These are phyloP conservation scores for Nakaseomyces kungkrabaensis DNA, from an alignment of 1,139 yeast genomes.

Conservation along the genomic window DNA sequence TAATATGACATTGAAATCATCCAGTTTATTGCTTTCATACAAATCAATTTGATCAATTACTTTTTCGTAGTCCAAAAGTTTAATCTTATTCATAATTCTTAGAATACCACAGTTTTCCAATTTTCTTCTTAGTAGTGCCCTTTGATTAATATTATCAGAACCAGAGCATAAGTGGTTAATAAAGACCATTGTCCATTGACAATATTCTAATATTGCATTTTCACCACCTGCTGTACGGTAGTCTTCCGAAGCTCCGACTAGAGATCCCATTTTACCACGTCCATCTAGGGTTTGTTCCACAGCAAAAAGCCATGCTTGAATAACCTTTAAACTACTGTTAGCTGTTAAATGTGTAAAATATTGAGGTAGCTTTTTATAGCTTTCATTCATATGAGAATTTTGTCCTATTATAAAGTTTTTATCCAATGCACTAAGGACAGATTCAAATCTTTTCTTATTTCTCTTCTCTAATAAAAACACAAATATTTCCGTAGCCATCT, in stretches of 20 bases:
- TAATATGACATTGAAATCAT: conserved; percentile 59
- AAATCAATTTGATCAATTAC: conserved; percentile 57
- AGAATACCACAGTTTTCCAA: conserved; percentile 68
- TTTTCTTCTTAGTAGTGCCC: conserved; percentile 70
- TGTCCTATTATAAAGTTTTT: conserved; percentile 19
- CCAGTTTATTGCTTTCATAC: conserved; percentile 55
- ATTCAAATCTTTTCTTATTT: conserved; percentile 30
- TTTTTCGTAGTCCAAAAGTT: conserved; percentile 50
- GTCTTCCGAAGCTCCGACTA: conserved; percentile 93
- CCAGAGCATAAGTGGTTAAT: conserved; percentile 63
- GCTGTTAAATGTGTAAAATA: conserved; percentile 13
- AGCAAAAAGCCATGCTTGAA: conserved; percentile 76
- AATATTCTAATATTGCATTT: conserved; percentile 67
- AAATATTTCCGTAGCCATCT: conserved; percentile 69
- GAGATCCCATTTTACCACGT: conserved; percentile 77
- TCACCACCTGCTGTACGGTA: conserved; percentile 51
- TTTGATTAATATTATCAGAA: conserved; percentile 52
- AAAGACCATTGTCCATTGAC: conserved; percentile 66
- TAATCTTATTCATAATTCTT: conserved; percentile 52
- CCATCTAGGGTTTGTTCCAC: conserved; percentile 75
- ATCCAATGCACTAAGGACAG: conserved; percentile 18
- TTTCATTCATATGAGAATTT: conserved; percentile 48
- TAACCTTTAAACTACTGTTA: conserved; percentile 40
- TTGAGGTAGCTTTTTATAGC: conserved; percentile 13
- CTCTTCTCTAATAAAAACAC: conserved; percentile 45